Conservation (phyloP, 2,329 filamentous ascomycete genomes). For the Phialophora chinensis region DNA sequence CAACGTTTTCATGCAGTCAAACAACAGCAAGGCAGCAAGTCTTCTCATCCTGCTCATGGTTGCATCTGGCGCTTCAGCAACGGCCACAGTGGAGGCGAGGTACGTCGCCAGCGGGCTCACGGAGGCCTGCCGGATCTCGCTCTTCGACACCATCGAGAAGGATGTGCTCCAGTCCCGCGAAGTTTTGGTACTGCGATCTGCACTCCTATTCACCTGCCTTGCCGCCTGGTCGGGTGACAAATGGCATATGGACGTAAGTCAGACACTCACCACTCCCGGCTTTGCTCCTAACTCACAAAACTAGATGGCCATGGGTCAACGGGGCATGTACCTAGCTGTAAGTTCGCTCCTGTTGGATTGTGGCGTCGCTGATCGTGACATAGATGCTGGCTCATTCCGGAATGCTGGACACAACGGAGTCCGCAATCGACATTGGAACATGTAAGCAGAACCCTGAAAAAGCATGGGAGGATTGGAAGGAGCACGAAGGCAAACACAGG, state of each 20-base stretch:
- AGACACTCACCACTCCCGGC: background rate
- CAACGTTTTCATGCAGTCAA: slow-evolving; percentile 68
- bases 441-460: slow-evolving; percentile 55
- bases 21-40: slow-evolving; percentile 69
- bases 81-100: slow-evolving; percentile 68
- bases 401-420: slow-evolving; percentile 63
- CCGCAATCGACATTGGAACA: slow-evolving; percentile 54
- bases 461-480: slow-evolving; percentile 69
- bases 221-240: slow-evolving; percentile 77
- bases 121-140: slow-evolving; percentile 73
- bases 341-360: slow-evolving; percentile 40
- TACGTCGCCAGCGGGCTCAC: slow-evolving; percentile 70
- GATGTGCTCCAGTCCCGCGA: slow-evolving; percentile 72
- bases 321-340: slow-evolving; percentile 72
- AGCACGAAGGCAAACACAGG: slow-evolving; percentile 68
- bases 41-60: slow-evolving; percentile 74
- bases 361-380: slow-evolving; percentile 17
- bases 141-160: slow-evolving; percentile 75
- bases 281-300: slow-evolving; percentile 20
- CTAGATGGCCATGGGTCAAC: slow-evolving; percentile 71
- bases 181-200: slow-evolving; percentile 67
- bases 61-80: slow-evolving; percentile 70
- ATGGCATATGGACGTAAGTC: slow-evolving; percentile 70
- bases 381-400: slow-evolving; percentile 73
- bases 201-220: slow-evolving; percentile 70